phyloP scores from a whole-genome alignment of 345 rosid species.

The Gossypium australe region DNA sequence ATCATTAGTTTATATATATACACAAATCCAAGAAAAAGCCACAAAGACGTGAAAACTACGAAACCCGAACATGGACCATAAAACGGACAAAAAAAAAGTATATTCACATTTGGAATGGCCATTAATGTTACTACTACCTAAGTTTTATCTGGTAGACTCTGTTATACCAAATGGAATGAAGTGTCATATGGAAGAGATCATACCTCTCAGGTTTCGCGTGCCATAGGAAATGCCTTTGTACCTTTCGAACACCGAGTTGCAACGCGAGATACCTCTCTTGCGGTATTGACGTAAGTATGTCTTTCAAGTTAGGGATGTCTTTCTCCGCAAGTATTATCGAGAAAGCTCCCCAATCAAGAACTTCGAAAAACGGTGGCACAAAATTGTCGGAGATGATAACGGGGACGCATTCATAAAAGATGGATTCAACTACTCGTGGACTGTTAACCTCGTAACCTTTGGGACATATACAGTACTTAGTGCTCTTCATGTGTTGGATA shows the following conservation, averaged over 20 bases:
- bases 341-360: conserved; percentile 73
- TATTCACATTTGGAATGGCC: background rate
- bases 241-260: conserved; percentile 75
- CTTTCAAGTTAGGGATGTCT: conserved; percentile 71
- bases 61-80: too few relatives aligned
- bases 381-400: conserved; percentile 87
- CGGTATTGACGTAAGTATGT: conserved; percentile 53
- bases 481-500: conserved; percentile 84
- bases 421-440: conserved; percentile 84
- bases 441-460: conserved; percentile 93
- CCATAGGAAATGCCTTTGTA: conserved; percentile 84
- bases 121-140: conserved; percentile 33
- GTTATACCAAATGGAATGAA: conserved; percentile 88
- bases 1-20: background rate
- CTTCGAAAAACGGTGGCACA: conserved; percentile 84
- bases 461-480: conserved; percentile 91
- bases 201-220: conserved; percentile 74
- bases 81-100: too few relatives aligned
- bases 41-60: too few relatives aligned
- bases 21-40: background rate
- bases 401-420: conserved; percentile 88
- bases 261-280: conserved; percentile 54
- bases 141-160: conserved; percentile 76
- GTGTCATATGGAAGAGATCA: conserved; percentile 88
- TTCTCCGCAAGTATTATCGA: conserved; percentile 73